Evolutionary conservation across 805 yeast genomes (phyloP).

Genomic region (Saturnispora bothae): DNA sequence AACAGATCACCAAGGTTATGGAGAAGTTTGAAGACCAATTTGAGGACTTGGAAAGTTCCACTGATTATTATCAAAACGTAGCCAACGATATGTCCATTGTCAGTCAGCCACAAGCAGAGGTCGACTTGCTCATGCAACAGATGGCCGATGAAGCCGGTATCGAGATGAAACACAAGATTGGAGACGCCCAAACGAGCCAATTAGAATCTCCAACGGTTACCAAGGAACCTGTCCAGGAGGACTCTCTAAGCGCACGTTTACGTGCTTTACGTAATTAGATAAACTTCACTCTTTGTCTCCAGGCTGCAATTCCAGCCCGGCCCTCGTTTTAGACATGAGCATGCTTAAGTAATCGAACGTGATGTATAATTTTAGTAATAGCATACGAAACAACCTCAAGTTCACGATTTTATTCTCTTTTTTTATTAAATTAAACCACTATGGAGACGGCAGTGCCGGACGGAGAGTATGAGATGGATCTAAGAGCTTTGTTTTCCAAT

Average conservation of each 20-base stretch:
- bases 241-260: conserved; percentile 74
- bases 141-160: conserved; percentile 97
- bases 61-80: conserved; percentile 86
- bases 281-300: not conserved
- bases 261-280: conserved; percentile 59
- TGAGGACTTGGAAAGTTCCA: conserved; percentile 89
- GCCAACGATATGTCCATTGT: conserved; percentile 82
- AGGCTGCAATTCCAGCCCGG: too few relatives aligned
- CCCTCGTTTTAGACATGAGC: too few relatives aligned
- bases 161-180: conserved; percentile 76
- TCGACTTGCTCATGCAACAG: conserved; percentile 78
- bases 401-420: too few relatives aligned
- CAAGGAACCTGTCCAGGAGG: conserved; percentile 55
- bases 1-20: conserved; percentile 87
- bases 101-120: conserved; percentile 90
- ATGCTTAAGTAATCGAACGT: too few relatives aligned
- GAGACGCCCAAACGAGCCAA: conserved; percentile 43
- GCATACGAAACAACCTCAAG: too few relatives aligned
- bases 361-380: too few relatives aligned
- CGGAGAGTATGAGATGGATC: too few relatives aligned
- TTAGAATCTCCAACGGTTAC: conserved; percentile 27
- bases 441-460: too few relatives aligned
- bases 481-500: too few relatives aligned
- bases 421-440: too few relatives aligned
- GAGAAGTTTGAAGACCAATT: conserved; percentile 94